These are phyloP conservation scores for Manihot esculenta DNA, from an alignment of 441 rosid species.

Conservation along the genomic window DNA sequence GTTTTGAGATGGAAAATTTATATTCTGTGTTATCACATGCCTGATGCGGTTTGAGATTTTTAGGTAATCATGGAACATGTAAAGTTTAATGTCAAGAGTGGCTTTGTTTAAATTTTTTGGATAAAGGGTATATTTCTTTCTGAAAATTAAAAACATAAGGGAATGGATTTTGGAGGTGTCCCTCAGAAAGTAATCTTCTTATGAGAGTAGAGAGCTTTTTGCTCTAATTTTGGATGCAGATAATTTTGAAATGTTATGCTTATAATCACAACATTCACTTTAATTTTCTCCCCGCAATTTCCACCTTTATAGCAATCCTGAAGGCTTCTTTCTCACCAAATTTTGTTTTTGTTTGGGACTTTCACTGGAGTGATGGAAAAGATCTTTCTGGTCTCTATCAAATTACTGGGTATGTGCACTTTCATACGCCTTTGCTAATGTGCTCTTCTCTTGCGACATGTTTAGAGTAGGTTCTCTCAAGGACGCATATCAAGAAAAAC, in stretches of 20 bases:
- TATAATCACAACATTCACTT: background rate
- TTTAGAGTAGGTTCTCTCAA: background rate
- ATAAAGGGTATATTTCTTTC: too few relatives aligned
- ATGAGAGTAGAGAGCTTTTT: background rate
- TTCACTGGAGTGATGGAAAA: background rate
- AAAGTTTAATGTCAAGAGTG: background rate
- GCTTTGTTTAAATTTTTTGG: too few relatives aligned
- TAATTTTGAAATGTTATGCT: background rate
- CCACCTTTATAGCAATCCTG: background rate
- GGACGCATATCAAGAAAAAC: too few relatives aligned
- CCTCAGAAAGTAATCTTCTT: background rate
- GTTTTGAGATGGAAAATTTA: background rate
- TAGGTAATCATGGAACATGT: background rate
- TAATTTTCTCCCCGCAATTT: background rate
- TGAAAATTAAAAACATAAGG: too few relatives aligned
- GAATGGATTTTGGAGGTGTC: background rate
- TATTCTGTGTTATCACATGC: background rate
- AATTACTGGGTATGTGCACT: background rate
- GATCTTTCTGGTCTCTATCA: background rate
- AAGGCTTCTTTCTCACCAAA: background rate
- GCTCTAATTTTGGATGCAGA: background rate
- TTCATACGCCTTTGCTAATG: background rate
- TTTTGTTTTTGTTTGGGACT: background rate
- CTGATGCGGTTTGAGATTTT: background rate
- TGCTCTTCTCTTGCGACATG: background rate